Conservation (phyloP, 345 rosid genomes). For the Salix caprea region DNA sequence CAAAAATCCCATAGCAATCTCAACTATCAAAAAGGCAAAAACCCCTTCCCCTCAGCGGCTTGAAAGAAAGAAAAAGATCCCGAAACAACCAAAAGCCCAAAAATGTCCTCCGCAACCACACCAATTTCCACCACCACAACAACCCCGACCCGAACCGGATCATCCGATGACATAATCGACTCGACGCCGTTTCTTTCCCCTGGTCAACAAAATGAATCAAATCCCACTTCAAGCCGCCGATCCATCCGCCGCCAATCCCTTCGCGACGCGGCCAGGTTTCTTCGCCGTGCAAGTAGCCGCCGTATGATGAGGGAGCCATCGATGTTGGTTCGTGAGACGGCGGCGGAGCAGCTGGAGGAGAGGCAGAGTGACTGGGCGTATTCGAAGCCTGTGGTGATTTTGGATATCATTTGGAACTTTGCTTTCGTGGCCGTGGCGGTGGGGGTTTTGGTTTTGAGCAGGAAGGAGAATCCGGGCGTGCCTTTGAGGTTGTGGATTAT, state of each 20-base stretch:
- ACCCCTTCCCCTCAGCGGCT: not conserved
- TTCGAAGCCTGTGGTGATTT: slow-evolving; percentile 83
- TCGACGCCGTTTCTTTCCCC: slow-evolving; percentile 56
- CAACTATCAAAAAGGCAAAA: too few species aligned
- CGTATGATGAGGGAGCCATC: slow-evolving; percentile 91
- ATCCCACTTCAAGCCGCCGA: slow-evolving; percentile 26
- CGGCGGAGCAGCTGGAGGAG: slow-evolving; percentile 96
- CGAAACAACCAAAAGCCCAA: not conserved
- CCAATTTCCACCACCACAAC: slow-evolving; percentile 16
- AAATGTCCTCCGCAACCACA: slow-evolving; percentile 11
- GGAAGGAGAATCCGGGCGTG: slow-evolving; percentile 57
- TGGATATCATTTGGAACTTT: slow-evolving; percentile 80
- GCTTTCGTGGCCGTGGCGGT: slow-evolving; percentile 74
- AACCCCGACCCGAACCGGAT: slow-evolving; percentile 29
- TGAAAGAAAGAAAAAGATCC: not conserved
- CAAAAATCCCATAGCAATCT: not conserved
- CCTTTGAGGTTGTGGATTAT: slow-evolving; percentile 80
- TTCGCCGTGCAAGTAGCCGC: slow-evolving; percentile 86
- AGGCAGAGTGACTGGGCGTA: slow-evolving; percentile 99
- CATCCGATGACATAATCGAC: slow-evolving; percentile 61
- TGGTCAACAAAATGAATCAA: slow-evolving; percentile 13
- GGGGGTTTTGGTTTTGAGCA: slow-evolving; percentile 55
- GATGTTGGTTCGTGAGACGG: slow-evolving; percentile 85
- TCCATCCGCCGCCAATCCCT: slow-evolving; percentile 64
- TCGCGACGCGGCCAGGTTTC: slow-evolving; percentile 74